A percentile compares a stretch with the other conserved stretches of the same genome.
Evolutionary conservation across 148 eudicot species (phyloP).

Genomic region (Arbutus unedo): DNA sequence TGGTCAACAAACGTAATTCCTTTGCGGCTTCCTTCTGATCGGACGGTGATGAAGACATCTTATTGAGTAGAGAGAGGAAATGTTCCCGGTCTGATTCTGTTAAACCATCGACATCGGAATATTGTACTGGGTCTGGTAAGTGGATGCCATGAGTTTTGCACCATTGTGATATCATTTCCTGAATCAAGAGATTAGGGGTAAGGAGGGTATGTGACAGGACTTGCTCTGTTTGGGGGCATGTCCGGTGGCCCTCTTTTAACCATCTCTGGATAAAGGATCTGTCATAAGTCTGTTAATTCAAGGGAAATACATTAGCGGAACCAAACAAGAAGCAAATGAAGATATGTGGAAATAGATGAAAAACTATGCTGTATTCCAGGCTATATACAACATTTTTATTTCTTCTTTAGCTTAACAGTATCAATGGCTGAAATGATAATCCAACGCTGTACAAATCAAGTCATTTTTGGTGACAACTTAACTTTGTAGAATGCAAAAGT

Average conservation of each 20-base stretch:
- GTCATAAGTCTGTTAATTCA: conserved; percentile 70
- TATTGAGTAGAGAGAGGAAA: conserved; percentile 49
- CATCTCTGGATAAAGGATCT: conserved; percentile 77
- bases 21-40: conserved; percentile 87
- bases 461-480: background rate
- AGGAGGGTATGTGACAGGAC: conserved; percentile 79
- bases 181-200: conserved; percentile 62
- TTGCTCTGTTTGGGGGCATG: conserved; percentile 84
- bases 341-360: background rate
- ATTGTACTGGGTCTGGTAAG: conserved; percentile 40
- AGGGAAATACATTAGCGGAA: background rate
- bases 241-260: conserved; percentile 77
- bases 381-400: background rate
- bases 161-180: conserved; percentile 76
- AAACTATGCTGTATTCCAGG: background rate
- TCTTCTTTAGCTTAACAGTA: too few relatives aligned
- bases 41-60: conserved; percentile 56
- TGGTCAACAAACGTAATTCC: conserved; percentile 68
- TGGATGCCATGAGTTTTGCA: conserved; percentile 54
- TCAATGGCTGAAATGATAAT: background rate
- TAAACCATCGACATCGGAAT: conserved; percentile 41
- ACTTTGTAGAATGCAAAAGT: too few relatives aligned
- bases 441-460: background rate
- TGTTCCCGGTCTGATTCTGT: conserved; percentile 59
- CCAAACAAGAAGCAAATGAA: background rate